phyloP scores from a whole-genome alignment of 306 rosid species.

The Vachellia collinsii region DNA sequence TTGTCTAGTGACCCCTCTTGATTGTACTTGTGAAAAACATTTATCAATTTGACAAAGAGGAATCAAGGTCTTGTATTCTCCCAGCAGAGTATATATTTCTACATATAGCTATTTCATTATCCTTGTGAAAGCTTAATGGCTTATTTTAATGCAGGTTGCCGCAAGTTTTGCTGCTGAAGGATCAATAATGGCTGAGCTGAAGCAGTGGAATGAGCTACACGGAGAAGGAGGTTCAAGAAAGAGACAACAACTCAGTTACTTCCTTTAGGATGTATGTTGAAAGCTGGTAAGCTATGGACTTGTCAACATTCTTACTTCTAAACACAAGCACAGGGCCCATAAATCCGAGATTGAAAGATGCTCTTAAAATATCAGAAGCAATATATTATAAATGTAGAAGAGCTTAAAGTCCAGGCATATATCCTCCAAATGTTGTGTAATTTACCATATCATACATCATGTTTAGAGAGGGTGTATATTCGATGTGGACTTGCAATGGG shows the following conservation, averaged over 20 bases:
- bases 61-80: conserved; percentile 5
- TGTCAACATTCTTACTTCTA: conserved; percentile 27
- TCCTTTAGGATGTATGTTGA: conserved; percentile 57
- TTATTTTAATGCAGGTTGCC: conserved; percentile 63
- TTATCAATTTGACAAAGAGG: neutral
- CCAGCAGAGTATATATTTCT: neutral
- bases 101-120: neutral
- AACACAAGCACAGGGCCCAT: conserved; percentile 36
- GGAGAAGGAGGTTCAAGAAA: conserved; percentile 99
- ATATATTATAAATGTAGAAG: conserved; percentile 30
- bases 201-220: conserved; percentile 87
- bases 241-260: conserved; percentile 89
- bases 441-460: conserved; percentile 34
- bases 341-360: conserved; percentile 19
- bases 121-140: conserved; percentile 2
- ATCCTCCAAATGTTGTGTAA: conserved; percentile 6
- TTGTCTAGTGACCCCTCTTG: neutral
- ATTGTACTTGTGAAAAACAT: neutral
- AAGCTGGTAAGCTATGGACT: conserved; percentile 23
- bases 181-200: conserved; percentile 81
- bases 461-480: conserved; percentile 42
- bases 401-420: conserved; percentile 10
- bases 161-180: conserved; percentile 93
- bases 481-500: conserved; percentile 32
- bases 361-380: conserved; percentile 10